phyloP scores from a whole-genome alignment of 805 yeast genomes.

The Ogataea pilisensis region DNA sequence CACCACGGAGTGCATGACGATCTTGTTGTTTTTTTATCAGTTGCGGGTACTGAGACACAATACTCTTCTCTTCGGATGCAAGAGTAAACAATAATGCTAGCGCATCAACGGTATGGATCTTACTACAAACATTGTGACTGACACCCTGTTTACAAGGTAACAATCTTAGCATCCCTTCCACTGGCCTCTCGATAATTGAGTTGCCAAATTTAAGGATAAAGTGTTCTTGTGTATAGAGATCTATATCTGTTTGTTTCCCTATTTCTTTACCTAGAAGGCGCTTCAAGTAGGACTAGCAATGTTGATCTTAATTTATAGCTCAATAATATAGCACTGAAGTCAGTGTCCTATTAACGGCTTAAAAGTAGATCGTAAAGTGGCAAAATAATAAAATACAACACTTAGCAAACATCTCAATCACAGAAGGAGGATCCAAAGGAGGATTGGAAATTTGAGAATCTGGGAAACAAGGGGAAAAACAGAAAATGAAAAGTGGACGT shows the following conservation, averaged over 20 bases:
- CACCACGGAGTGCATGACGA: neutral
- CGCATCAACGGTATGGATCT: neutral
- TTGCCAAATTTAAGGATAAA: too few relatives aligned
- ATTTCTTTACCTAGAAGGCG: neutral
- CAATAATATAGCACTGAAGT: too few relatives aligned
- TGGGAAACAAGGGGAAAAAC: neutral
- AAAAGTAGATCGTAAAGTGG: too few relatives aligned
- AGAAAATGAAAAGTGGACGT: neutral
- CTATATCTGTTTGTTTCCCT: neutral
- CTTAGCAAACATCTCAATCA: too few relatives aligned
- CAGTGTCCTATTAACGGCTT: too few relatives aligned
- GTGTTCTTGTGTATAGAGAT: too few relatives aligned
- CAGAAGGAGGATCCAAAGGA: too few relatives aligned
- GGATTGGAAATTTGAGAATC: too few relatives aligned
- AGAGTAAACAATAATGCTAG: neutral
- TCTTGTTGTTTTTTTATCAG: neutral
- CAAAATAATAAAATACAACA: too few relatives aligned
- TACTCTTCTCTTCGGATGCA: neutral
- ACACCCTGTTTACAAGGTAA: neutral
- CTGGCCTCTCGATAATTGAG: too few relatives aligned
- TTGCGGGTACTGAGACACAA: neutral
- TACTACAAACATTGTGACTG: neutral
- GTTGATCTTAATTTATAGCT: too few relatives aligned
- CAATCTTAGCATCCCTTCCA: slow-evolving; percentile 1
- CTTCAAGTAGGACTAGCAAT: neutral